phyloP scores from a whole-genome alignment of 2,329 filamentous ascomycete species.

The Chaetomiaceae sp. region DNA sequence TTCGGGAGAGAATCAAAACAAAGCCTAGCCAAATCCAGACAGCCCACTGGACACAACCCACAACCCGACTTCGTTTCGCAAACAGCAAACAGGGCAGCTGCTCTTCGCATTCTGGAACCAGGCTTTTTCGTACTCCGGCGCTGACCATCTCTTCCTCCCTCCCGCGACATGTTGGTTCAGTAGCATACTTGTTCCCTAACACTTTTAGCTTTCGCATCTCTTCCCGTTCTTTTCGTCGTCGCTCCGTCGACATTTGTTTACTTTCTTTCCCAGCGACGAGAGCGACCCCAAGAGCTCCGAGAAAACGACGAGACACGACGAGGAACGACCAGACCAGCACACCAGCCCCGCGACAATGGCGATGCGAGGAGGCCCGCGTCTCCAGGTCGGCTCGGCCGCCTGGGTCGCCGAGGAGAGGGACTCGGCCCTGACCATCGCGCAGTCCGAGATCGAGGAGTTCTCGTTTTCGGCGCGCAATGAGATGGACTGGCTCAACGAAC shows the following conservation, averaged over 20 bases:
- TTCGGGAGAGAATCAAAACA: constrained; percentile 28
- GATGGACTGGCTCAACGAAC: constrained; percentile 96
- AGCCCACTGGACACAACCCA: constrained; percentile 18
- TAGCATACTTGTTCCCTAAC: background rate
- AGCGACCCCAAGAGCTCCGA: background rate
- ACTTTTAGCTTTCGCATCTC: background rate
- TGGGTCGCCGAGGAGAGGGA: constrained; percentile 85
- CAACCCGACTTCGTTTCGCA: constrained; percentile 21
- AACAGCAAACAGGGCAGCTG: constrained; percentile 15
- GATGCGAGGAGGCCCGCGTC: constrained; percentile 50
- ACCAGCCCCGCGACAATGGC: constrained; percentile 29
- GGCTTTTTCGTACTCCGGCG: background rate
- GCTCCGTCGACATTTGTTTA: constrained; percentile 13
- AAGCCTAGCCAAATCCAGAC: constrained; percentile 19
- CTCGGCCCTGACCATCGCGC: constrained; percentile 68
- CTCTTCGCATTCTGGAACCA: constrained; percentile 1
- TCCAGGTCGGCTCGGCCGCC: constrained; percentile 71
- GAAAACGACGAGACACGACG: background rate
- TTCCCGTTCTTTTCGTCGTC: constrained; percentile 2
- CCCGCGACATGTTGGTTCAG: constrained; percentile 1
- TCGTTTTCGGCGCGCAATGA: constrained; percentile 89
- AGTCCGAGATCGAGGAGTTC: constrained; percentile 87
- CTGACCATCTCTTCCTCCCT: background rate
- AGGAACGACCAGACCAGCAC: too few relatives aligned
- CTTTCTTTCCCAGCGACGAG: constrained; percentile 1